Base-by-base conservation (phyloP, 192 early-diverging fungal species). In the Linnemannia schmuckeri region DNA sequence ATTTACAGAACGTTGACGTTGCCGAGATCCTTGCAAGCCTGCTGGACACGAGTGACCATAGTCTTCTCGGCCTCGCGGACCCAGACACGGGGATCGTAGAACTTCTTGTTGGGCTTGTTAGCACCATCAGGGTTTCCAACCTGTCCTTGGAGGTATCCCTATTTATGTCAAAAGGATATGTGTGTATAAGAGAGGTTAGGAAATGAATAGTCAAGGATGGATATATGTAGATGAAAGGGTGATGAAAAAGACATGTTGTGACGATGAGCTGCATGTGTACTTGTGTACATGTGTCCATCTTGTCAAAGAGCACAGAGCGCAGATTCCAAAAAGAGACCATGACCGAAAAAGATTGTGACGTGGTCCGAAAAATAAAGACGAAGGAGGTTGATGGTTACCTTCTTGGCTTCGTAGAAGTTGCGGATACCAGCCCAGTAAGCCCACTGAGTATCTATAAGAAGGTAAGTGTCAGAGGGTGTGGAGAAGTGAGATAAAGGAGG, bases 91-190 rank as follows among this genome's bases (percentile, higher is more conserved):
- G 97, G 97, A 89, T 98, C 97, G 91, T 98, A 98, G 93, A 93
- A 97, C 92, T 98, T 98, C 95, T 98, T 98, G 94, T 98, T 98
- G 90, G 97, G 97, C 92, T 97, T 97, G 89, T 93, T 92, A n/a
- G 91, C 92, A 87, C 97, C 97, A 72, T 98, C 97, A 80, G 97
- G 97, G 89, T 98, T 98, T 77, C 97, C 97, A 74, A 98, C 96
- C 90, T 98, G 97, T 37, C 90, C 84, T 88, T 97, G 94, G 74
- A 98, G 92, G 85, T 97, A 96, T 70, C 89, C 94, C 91, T 97
- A 95, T 92, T 97, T 27, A 42, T 22, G 6, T 24, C 24, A 3
- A 24, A 40, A 71, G 17, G 20, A 10, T 5, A 9, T 6, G 38
- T n/a, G 38, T 4, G 35, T 38, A 17, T 42, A 52, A 8, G 2